Evolutionary conservation across 495 filamentous ascomycete species (phyloP).

Genomic region (Penicillium ochrochloron): DNA sequence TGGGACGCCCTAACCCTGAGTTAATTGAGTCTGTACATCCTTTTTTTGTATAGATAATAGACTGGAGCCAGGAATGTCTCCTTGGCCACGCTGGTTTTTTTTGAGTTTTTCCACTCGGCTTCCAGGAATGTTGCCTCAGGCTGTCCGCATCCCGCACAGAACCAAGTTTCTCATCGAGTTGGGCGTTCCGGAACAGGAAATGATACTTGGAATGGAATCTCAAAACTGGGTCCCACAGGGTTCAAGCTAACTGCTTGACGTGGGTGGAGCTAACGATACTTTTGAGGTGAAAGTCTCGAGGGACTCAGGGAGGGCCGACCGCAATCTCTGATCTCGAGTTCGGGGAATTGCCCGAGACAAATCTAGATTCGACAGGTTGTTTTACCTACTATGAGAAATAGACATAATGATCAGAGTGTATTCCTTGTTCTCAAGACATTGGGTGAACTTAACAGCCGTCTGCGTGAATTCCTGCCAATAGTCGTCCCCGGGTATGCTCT

Average conservation of each 20-base stretch:
- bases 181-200: conserved; percentile 6
- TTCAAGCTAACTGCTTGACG: background rate
- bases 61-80: conserved; percentile 12
- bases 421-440: background rate
- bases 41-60: background rate
- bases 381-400: background rate
- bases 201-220: background rate
- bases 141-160: conserved; percentile 7
- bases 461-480: too few species aligned
- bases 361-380: background rate
- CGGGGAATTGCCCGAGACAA: background rate
- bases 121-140: conserved; percentile 30
- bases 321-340: background rate
- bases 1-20: background rate
- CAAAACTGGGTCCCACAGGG: background rate
- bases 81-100: conserved; percentile 13
- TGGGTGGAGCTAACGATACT: background rate
- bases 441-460: too few species aligned
- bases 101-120: conserved; percentile 17
- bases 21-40: background rate
- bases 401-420: background rate
- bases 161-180: conserved; percentile 15
- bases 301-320: background rate
- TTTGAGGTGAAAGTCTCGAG: background rate
- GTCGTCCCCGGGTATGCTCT: too few species aligned